Evolutionary conservation across 208 protist species (phyloP), one percentile per base, ranked within the genome.

Genomic region (Trypanosoma boissoni): DNA sequence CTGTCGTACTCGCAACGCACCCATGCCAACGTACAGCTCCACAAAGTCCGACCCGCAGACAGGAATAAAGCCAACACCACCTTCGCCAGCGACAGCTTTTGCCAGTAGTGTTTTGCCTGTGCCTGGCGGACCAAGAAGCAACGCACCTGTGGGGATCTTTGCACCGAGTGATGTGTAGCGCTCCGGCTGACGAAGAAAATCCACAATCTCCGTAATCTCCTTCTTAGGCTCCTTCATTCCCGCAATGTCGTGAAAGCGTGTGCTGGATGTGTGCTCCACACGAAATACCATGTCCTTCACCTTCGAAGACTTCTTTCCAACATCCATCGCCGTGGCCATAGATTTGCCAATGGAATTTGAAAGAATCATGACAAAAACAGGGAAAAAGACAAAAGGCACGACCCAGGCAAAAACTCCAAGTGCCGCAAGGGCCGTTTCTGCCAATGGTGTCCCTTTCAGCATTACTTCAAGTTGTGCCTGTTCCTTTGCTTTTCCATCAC

Each of bases 21-120:
- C 94, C 73, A 97, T 91, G 41, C 97, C 97, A 5, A 98, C 95
- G 74, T 98, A 99, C 64, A 98, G 95, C 78, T 99, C 96, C 8
- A 98, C 79, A 74, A 99, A 98, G 59, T 98, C 96, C 12, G 90
- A 96, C 12, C 95, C 96, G 36, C 84, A 92, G 24, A 96, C 82
- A 28, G 80, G 71, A 51, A 98, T 91, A 67, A 99, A 99, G 20
- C 76, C 80, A 14, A 97, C 92, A 2, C 71, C 79, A 53, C 88
- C 82, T 73, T 98, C 92, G 14, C 86, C 91, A 1, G 96, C 92
- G 10, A 96, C 88, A 27, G 96, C 94, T 62, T 94, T 96, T 5
- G 94, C 96, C 3, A 98, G 82, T 32, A 98, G 72, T 20, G 96
- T 98, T 60, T 98, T 99, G 51, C 93, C 96, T 18, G 86, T 96